Percentiles rank a stretch among this genome's conserved stretches.
Evolutionary conservation across 257 asterid genomes (phyloP).

Genomic region (Paraleonurus japonicus): DNA sequence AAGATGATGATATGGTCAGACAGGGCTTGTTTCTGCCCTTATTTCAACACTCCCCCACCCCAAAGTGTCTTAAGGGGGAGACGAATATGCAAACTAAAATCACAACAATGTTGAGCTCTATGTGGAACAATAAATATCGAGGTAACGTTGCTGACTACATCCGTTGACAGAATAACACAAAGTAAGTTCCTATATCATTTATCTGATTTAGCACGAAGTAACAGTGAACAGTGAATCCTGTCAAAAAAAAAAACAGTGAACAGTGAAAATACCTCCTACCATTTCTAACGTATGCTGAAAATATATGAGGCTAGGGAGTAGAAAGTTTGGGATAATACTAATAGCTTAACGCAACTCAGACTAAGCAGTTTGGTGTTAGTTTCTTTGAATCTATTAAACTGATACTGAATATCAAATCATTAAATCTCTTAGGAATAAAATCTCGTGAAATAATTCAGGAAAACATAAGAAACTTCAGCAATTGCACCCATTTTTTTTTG

Average conservation of each 20-base stretch:
- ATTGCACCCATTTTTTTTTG: not conserved
- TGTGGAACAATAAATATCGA: not conserved
- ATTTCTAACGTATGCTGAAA: not conserved
- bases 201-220: not conserved
- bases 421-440: not conserved
- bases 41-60: not conserved
- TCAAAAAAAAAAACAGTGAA: too few species aligned
- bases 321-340: not conserved
- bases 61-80: not conserved
- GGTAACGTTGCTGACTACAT: not conserved
- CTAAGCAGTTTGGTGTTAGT: not conserved
- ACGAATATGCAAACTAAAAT: not conserved
- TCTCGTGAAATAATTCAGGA: not conserved
- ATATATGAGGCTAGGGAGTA: constrained; percentile 8
- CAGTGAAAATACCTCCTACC: not conserved
- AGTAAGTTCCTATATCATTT: not conserved
- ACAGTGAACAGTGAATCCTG: not conserved
- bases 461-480: not conserved
- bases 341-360: not conserved
- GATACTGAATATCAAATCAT: not conserved
- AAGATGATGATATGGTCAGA: not conserved
- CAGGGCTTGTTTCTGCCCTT: not conserved
- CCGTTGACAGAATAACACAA: constrained; percentile 3
- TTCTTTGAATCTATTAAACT: constrained; percentile 9
- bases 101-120: not conserved